A percentile compares a stretch with the other conserved stretches of the same genome.
These are phyloP conservation scores for Pelargonium myrrhifolium DNA, from an alignment of 441 rosid genomes.

Conservation along the genomic window DNA sequence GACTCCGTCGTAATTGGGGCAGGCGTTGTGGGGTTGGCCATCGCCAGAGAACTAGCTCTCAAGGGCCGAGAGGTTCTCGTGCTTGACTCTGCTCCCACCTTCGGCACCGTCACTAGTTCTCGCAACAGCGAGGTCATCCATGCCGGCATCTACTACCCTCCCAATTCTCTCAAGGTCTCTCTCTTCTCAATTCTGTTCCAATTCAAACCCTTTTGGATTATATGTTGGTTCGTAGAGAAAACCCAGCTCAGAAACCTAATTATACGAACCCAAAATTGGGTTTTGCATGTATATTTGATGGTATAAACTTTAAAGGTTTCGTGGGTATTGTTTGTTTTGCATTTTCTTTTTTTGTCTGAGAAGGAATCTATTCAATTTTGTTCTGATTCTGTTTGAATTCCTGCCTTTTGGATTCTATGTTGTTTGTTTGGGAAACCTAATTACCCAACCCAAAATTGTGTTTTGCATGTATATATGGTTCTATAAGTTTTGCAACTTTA, in stretches of 20 bases:
- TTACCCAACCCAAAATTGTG: no score
- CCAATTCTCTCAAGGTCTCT: constrained; percentile 57
- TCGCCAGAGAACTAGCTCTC: constrained; percentile 55
- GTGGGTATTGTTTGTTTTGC: no score
- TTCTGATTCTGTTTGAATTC: neutral
- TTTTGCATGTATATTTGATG: neutral
- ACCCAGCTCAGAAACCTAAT: neutral
- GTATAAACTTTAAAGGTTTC: no score
- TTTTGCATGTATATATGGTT: no score
- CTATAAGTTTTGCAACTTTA: neutral
- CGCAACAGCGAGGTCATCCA: constrained; percentile 93
- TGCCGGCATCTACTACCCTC: constrained; percentile 87
- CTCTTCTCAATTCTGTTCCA: neutral
- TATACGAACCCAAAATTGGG: neutral
- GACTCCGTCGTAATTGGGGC: constrained; percentile 89
- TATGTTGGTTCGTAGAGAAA: neutral
- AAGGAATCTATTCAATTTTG: neutral
- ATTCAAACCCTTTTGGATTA: neutral
- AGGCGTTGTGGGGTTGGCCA: constrained; percentile 76
- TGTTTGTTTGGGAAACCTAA: neutral
- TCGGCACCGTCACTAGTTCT: constrained; percentile 72
- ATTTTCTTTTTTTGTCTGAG: neutral
- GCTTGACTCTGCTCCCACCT: constrained; percentile 65
- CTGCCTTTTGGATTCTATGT: neutral
- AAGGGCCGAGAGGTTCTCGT: constrained; percentile 68